A percentile compares a stretch with the other conserved stretches of the same genome.
phyloP scores from a whole-genome alignment of 805 yeast genomes.

The Ogataea paraovalis region DNA sequence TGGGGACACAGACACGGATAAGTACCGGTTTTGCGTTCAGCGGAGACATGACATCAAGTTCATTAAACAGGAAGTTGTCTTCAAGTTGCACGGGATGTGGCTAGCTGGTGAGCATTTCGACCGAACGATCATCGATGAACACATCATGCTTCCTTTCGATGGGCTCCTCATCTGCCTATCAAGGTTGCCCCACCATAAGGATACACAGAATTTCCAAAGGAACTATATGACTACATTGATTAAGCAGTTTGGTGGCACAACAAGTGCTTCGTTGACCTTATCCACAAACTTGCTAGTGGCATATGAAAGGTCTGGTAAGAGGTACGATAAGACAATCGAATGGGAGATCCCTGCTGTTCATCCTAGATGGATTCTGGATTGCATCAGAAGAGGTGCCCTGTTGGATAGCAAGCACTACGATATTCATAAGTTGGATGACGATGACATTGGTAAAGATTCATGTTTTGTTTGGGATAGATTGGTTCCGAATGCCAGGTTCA shows the following conservation, averaged over 20 bases:
- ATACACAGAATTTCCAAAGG: slow-evolving; percentile 25
- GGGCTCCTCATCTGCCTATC: slow-evolving; percentile 45
- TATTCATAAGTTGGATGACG: slow-evolving; percentile 18
- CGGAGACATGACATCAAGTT: slow-evolving; percentile 56
- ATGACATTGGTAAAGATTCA: slow-evolving; percentile 27
- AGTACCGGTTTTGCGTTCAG: slow-evolving; percentile 47
- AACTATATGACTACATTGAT: slow-evolving; percentile 34
- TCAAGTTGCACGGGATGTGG: slow-evolving; percentile 48
- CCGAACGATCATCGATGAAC: slow-evolving; percentile 13
- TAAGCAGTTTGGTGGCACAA: slow-evolving; percentile 44
- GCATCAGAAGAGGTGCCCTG: slow-evolving; percentile 40
- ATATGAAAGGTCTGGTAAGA: slow-evolving; percentile 46
- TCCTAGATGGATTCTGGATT: slow-evolving; percentile 48
- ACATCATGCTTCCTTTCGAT: slow-evolving; percentile 40
- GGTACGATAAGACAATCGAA: slow-evolving; percentile 49
- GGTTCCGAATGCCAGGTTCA: neutral
- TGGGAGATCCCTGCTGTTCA: slow-evolving; percentile 51
- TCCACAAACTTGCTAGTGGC: slow-evolving; percentile 44
- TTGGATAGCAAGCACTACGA: slow-evolving; percentile 39
- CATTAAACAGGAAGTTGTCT: slow-evolving; percentile 44
- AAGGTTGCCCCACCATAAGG: slow-evolving; percentile 24
- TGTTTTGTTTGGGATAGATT: slow-evolving; percentile 37
- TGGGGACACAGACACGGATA: slow-evolving; percentile 54
- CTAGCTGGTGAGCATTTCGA: slow-evolving; percentile 35
- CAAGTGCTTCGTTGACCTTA: slow-evolving; percentile 46